Conservation (phyloP, 192 early-diverging fungal species). For the Backusella westeae region DNA sequence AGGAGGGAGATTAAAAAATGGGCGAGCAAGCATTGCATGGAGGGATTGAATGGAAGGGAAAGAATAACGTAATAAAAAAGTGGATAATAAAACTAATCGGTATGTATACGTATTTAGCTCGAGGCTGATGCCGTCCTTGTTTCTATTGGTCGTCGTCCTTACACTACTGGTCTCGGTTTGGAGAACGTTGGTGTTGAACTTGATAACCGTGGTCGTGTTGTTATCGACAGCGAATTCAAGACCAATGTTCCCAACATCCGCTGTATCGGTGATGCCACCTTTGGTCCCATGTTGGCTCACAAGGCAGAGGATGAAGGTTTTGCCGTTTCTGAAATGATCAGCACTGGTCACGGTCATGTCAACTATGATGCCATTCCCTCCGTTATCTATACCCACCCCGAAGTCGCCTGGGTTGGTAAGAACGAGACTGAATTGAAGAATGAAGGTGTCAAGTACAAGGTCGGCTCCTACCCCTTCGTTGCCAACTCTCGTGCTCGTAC, state of each 20-base stretch:
- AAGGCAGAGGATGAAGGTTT: conserved; percentile 99
- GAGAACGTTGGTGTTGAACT: conserved; percentile 89
- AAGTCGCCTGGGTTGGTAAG: conserved; percentile 98
- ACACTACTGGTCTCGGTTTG: conserved; percentile 89
- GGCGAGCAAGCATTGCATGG: background rate
- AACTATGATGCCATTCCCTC: conserved; percentile 98
- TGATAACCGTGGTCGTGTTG: conserved; percentile 85
- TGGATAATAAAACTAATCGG: background rate
- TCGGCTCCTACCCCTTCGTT: conserved; percentile 92
- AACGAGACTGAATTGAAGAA: conserved; percentile 93
- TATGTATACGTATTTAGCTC: conserved; percentile 41
- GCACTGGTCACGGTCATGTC: conserved; percentile 92
- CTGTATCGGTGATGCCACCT: conserved; percentile 96
- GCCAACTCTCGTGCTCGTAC: conserved; percentile 99
- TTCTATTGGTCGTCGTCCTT: conserved; percentile 93
- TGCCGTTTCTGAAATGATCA: conserved; percentile 93
- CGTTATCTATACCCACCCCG: conserved; percentile 98
- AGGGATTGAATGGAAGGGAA: background rate
- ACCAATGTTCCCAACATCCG: conserved; percentile 87
- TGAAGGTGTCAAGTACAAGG: conserved; percentile 80
- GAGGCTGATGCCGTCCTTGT: conserved; percentile 92
- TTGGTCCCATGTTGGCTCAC: conserved; percentile 98
- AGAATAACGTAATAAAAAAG: background rate
- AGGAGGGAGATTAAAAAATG: background rate
- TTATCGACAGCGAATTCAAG: conserved; percentile 81